Evolutionary conservation across 1,139 yeast species (phyloP).

Genomic region (Blastobotrys malaysiensis): DNA sequence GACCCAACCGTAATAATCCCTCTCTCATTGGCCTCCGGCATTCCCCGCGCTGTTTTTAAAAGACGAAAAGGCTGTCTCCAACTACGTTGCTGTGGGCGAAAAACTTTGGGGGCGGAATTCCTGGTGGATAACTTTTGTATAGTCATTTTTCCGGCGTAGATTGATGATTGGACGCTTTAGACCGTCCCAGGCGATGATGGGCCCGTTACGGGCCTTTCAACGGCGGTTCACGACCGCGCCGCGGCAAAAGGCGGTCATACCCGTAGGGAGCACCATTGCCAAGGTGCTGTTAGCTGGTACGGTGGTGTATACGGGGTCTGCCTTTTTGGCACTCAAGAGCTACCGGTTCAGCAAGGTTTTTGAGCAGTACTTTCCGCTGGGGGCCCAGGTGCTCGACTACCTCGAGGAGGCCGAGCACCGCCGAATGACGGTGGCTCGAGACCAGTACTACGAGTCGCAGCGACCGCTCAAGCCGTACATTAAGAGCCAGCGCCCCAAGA

Average conservation of each 20-base stretch:
- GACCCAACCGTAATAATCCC: background rate
- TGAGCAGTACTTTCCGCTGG: slow-evolving; percentile 25
- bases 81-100: background rate
- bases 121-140: too few species aligned
- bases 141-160: background rate
- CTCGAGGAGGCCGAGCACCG: slow-evolving; percentile 26
- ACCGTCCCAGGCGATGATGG: background rate
- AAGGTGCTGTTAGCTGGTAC: background rate
- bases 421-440: slow-evolving; percentile 16
- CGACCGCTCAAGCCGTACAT: slow-evolving; percentile 19
- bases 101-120: too few species aligned
- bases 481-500: slow-evolving; percentile 9
- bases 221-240: background rate
- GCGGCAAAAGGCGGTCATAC: background rate
- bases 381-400: slow-evolving; percentile 21
- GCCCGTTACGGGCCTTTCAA: background rate
- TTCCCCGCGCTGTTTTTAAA: background rate
- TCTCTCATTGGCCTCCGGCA: background rate
- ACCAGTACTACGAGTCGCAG: slow-evolving; percentile 15
- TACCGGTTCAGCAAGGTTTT: slow-evolving; percentile 15
- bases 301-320: slow-evolving; percentile 2
- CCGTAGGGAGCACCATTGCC: background rate
- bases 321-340: slow-evolving; percentile 9
- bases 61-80: background rate
- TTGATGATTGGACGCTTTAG: background rate